phyloP scores from a whole-genome alignment of 1,284 basidiomycete genomes.

The Cryptococcus sp. region DNA sequence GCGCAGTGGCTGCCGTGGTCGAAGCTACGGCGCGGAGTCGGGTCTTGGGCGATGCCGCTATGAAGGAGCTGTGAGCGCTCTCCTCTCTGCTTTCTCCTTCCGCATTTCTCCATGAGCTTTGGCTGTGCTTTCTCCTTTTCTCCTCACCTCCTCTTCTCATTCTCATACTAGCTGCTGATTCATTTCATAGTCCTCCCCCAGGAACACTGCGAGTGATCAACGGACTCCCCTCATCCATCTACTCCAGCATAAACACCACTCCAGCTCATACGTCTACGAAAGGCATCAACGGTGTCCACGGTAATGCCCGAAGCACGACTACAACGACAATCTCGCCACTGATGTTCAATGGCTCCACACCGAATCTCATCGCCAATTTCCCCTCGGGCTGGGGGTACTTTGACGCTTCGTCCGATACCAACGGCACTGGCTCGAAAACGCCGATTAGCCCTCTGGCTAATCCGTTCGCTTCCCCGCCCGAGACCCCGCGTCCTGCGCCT shows the following conservation, averaged over 20 bases:
- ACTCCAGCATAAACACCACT: constrained; percentile 62
- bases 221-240: constrained; percentile 60
- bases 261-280: not conserved
- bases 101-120: too few relatives aligned
- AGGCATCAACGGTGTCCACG: too few relatives aligned
- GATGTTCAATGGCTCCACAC: constrained; percentile 22
- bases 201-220: constrained; percentile 75
- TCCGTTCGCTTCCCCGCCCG: constrained; percentile 17
- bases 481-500: constrained; percentile 1
- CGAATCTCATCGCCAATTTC: constrained; percentile 31
- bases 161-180: not conserved
- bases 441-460: constrained; percentile 22
- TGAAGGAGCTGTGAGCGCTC: constrained; percentile 13
- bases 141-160: too few relatives aligned
- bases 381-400: constrained; percentile 19
- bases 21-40: constrained; percentile 34
- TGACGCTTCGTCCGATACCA: constrained; percentile 1
- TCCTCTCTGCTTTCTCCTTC: too few relatives aligned
- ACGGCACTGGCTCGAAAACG: constrained; percentile 4
- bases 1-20: constrained; percentile 67
- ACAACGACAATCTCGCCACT: constrained; percentile 59
- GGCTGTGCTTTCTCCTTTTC: too few relatives aligned
- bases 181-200: constrained; percentile 46
- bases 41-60: constrained; percentile 9
- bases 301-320: not conserved